Percentiles rank a stretch among this genome's conserved stretches.
Conservation (phyloP, 1,284 basidiomycete genomes). For the Boletellus sp. region DNA sequence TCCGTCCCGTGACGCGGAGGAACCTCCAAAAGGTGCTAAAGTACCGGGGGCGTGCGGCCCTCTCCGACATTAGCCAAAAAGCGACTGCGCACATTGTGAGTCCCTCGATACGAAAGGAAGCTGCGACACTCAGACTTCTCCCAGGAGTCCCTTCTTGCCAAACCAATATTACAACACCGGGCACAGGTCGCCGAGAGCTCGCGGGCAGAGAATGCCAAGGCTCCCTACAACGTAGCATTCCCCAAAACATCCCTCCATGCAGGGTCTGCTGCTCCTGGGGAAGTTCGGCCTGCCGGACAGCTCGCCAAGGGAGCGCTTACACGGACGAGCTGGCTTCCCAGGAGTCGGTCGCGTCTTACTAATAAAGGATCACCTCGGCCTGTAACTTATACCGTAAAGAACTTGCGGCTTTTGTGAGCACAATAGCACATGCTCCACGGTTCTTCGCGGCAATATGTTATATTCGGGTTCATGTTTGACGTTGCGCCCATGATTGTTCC, state of each 20-base stretch:
- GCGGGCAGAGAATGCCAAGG: constrained; percentile 34
- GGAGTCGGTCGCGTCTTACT: constrained; percentile 16
- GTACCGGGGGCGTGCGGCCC: constrained; percentile 47
- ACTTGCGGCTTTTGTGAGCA: constrained; percentile 21
- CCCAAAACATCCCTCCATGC: constrained; percentile 38
- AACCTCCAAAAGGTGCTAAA: constrained; percentile 68
- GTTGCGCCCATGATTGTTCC: constrained; percentile 15
- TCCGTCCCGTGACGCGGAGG: constrained; percentile 62
- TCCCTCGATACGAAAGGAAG: constrained; percentile 6
- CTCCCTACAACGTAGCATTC: constrained; percentile 22
- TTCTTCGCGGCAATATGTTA: neutral
- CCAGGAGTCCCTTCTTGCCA: constrained; percentile 53
- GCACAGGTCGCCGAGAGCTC: constrained; percentile 24
- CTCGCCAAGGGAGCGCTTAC: constrained; percentile 47
- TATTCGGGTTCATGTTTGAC: neutral
- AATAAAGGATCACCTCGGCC: constrained; percentile 11
- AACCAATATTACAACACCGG: constrained; percentile 37
- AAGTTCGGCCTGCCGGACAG: constrained; percentile 45
- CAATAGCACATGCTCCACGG: constrained; percentile 1
- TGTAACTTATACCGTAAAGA: constrained; percentile 20
- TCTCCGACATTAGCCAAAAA: constrained; percentile 42
- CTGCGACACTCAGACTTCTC: constrained; percentile 8
- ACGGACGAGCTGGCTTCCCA: constrained; percentile 29
- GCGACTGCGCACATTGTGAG: constrained; percentile 49
- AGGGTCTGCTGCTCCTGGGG: constrained; percentile 48